Base-by-base conservation (phyloP, 2,329 filamentous ascomycete species). In the Alternaria longipes region DNA sequence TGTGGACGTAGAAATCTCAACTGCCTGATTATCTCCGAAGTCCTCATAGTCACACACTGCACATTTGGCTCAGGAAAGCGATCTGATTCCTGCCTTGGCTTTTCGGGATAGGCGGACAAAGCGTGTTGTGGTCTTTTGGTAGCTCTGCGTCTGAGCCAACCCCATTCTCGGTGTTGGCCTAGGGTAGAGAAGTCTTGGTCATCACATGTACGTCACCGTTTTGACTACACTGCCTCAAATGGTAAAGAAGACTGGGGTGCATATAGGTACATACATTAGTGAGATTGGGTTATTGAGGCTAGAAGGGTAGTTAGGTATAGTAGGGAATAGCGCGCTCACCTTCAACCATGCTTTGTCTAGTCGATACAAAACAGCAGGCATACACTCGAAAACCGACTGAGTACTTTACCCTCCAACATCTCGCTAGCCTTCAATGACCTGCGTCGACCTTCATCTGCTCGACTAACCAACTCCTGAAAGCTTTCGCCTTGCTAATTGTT, bases 381-480 rank as follows among this genome's bases (percentile, higher is more conserved):
- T 11, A 5, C 9, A 8, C 24, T n/a, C 22, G 7, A n/a, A n/a
- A 14, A n/a, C n/a, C 42, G 14, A 45, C 6, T 5, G 24, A 45
- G 5, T 8, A 50, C 28, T 14, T 42, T 32, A 5, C 16, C 7
- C 41, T 28, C 20, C 2, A n/a, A 5, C 30, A 46, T 28, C 18
- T n/a, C 30, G 11, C 14, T 12, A 14, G 32, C 20, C 18, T 24
- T 63, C 45, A 57, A 18, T 18, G 32, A n/a, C 18, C 22, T 42
- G 34, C 30, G 7, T 26, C 22, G 22, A 20, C 34, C 5, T 57
- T 38, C n/a, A 57, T 24, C 18, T 63, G 64, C 28, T 56, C 40
- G 18, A 68, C 40, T 20, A 71, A 54, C 65, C 67, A 71, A 12
- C 36, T 65, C 47, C 71, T 60, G 32, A 73, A 71, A 5, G 56